Conservation (phyloP, 352 stramenopile genomes). For the Globisporangium middletonii region DNA sequence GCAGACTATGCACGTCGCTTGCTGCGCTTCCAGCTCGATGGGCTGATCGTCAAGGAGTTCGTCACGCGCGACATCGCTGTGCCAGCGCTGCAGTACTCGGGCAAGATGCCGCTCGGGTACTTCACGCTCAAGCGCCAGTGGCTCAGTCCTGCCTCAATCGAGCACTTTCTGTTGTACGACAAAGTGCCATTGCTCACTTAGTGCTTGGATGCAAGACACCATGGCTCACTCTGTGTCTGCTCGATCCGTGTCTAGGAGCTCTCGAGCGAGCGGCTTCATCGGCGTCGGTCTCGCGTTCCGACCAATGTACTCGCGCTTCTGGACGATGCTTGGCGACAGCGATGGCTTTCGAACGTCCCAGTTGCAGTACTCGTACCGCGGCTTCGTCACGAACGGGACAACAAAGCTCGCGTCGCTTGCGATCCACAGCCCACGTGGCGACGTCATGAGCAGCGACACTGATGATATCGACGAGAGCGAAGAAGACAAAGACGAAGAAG, state of each 20-base stretch:
- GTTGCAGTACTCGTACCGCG: conserved; percentile 22
- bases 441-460: not conserved
- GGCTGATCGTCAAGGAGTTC: conserved; percentile 21
- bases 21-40: conserved; percentile 41
- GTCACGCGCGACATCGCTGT: conserved; percentile 17
- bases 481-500: not conserved
- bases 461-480: not conserved
- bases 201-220: not conserved
- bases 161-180: conserved; percentile 39
- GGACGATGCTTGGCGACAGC: conserved; percentile 20
- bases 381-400: conserved; percentile 4
- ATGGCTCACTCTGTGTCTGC: not conserved
- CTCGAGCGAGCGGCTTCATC: conserved; percentile 44
- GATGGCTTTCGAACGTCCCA: not conserved
- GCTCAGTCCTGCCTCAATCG: conserved; percentile 32
- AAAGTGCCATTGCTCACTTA: not conserved
- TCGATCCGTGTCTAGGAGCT: conserved; percentile 16
- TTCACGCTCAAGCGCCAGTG: conserved; percentile 42
- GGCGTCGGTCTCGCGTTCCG: conserved; percentile 40
- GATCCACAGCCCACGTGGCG: not conserved
- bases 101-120: conserved; percentile 23
- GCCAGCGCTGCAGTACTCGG: conserved; percentile 20
- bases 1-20: conserved; percentile 53
- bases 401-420: conserved; percentile 10
- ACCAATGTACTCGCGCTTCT: conserved; percentile 27